Conservation (phyloP, 2,329 filamentous ascomycete species). For the Diaporthe citrichinensis region DNA sequence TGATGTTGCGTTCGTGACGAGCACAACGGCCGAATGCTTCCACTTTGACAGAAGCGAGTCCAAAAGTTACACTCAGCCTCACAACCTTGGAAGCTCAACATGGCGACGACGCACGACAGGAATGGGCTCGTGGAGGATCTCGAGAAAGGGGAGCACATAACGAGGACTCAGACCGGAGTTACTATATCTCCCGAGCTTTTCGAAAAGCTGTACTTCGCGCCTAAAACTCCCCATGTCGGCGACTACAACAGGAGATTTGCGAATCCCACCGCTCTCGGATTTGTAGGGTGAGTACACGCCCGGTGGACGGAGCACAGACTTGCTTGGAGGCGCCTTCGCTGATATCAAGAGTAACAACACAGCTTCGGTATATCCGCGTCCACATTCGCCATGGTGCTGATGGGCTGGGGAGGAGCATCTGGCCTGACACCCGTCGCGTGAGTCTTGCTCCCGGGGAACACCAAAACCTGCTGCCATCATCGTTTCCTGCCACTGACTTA, state of each 20-base stretch:
- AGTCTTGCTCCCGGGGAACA: constrained; percentile 32
- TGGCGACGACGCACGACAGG: background rate
- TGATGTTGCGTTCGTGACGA: background rate
- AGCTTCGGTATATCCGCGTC: constrained; percentile 56
- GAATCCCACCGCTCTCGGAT: constrained; percentile 55
- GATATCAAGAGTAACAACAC: constrained; percentile 36
- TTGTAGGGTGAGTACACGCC: constrained; percentile 50
- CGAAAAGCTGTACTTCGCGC: constrained; percentile 57
- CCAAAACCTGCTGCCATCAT: no score
- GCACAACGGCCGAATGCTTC: background rate
- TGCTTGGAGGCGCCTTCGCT: background rate
- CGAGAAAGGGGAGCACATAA: constrained; percentile 52
- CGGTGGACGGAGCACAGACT: background rate
- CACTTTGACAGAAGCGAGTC: background rate
- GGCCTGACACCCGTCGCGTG: constrained; percentile 53
- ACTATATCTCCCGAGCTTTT: constrained; percentile 57
- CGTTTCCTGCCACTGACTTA: background rate
- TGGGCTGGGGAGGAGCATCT: constrained; percentile 55
- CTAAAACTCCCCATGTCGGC: constrained; percentile 53
- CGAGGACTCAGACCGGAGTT: constrained; percentile 51
- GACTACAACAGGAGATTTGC: constrained; percentile 55
- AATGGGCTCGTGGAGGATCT: constrained; percentile 44
- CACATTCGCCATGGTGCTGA: constrained; percentile 54
- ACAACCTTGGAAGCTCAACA: background rate
- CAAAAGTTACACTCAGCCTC: background rate